Base-by-base conservation (phyloP, 108 stramenopile genomes). In the Cyclotella sp. region DNA sequence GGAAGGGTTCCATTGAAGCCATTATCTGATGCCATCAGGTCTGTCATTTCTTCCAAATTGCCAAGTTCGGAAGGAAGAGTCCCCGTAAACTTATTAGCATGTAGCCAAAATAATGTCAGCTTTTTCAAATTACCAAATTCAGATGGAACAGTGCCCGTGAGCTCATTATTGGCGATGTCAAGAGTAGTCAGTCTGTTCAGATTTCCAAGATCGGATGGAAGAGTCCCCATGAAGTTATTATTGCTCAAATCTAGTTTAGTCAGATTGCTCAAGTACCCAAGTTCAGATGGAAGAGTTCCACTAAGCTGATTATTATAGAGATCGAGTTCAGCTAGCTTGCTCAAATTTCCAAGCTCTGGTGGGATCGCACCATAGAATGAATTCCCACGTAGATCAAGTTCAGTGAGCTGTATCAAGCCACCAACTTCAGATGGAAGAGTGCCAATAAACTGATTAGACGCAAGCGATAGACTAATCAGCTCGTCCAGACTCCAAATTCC, bases 191-290 rank as follows among this genome's bases (percentile, higher is more conserved):
- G 34, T 6, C 2, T 34, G 4, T 34, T 34, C 34, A 34, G 6
- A 49, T 49, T n/a, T 49, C 47, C 47, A 58, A 58, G 55, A 13
- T 58, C 55, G 16, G 55, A 27, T 28, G 55, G 55, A 26, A 58
- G 16, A 58, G 10, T 7, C 12, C 55, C 55, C 3, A 3, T 58
- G 13, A 58, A 58, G 13, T 1, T 3, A 26, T 58, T 58, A 26
- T 13, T 13, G 22, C 13, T 13, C 16, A 58, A 21, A 1, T 28
- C 3, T 4, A 58, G 55, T 27, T 58, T 1, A 24, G 24, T 14
- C 12, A 58, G 55, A n/a, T n/a, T n/a, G 15, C 18, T 49, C 47
- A 49, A 49, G 9, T 16, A 7, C 1, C 47, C 47, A 3, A 49
- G 15, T 16, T 16, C 47, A 49, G 47, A 49, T n/a, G 15, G 47